Evolutionary conservation across 116 monocot species (phyloP).

Genomic region (Thalassia testudinum): DNA sequence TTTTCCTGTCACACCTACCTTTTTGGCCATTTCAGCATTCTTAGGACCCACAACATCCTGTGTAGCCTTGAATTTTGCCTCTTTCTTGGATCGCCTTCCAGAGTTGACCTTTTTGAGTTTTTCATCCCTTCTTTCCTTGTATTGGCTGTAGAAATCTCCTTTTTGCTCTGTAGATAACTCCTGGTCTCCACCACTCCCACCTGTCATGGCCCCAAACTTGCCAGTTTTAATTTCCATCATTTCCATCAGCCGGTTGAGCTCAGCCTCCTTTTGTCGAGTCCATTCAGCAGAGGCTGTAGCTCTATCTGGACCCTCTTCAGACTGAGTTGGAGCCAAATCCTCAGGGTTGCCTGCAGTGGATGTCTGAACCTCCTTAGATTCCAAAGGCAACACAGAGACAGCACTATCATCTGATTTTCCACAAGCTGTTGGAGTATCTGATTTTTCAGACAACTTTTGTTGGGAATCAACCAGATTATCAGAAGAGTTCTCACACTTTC

Average conservation of each 20-base stretch:
- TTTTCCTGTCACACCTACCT: slow-evolving; percentile 21
- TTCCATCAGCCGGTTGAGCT: slow-evolving; percentile 76
- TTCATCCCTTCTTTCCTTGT: slow-evolving; percentile 59
- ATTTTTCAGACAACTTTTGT: slow-evolving; percentile 10
- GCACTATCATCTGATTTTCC: slow-evolving; percentile 5
- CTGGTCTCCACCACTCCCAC: slow-evolving; percentile 7
- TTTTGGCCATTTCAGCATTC: slow-evolving; percentile 30
- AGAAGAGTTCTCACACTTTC: slow-evolving; percentile 11
- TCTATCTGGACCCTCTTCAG: slow-evolving; percentile 30
- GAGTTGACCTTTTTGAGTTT: slow-evolving; percentile 39
- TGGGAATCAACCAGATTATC: slow-evolving; percentile 1
- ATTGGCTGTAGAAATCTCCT: slow-evolving; percentile 31
- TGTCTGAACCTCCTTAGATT: slow-evolving; percentile 9
- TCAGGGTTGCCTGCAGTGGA: slow-evolving; percentile 9
- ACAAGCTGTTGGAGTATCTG: slow-evolving; percentile 14
- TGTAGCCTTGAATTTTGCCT: slow-evolving; percentile 30
- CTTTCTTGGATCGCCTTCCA: slow-evolving; percentile 36
- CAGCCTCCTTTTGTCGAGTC: slow-evolving; percentile 80
- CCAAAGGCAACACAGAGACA: slow-evolving; percentile 7
- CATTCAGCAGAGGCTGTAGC: slow-evolving; percentile 54
- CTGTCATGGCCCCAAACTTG: slow-evolving; percentile 15
- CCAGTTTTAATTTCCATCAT: slow-evolving; percentile 63
- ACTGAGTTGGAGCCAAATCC: slow-evolving; percentile 11
- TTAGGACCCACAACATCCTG: slow-evolving; percentile 31
- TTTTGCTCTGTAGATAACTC: slow-evolving; percentile 28